A percentile compares a stretch with the other conserved stretches of the same genome.
These are phyloP conservation scores for Rhizopogon vesiculosus DNA, from an alignment of 768 basidiomycete genomes.

Conservation along the genomic window DNA sequence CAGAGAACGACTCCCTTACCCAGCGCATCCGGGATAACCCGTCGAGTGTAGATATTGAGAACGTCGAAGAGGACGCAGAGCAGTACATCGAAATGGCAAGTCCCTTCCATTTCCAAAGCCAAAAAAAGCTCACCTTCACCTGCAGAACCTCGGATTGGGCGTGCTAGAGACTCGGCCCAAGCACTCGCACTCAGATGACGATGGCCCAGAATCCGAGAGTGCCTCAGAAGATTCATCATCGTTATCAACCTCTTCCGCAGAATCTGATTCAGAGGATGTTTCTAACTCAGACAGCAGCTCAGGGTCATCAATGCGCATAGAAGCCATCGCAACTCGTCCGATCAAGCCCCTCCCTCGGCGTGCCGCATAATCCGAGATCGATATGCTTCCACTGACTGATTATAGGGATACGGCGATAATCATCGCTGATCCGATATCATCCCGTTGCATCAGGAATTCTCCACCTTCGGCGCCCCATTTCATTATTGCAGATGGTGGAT, in stretches of 20 bases:
- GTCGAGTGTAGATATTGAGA: slow-evolving; percentile 65
- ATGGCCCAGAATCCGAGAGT: neutral
- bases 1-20: slow-evolving; percentile 53
- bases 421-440: neutral
- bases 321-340: slow-evolving; percentile 36
- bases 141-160: slow-evolving; percentile 61
- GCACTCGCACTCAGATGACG: slow-evolving; percentile 7
- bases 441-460: neutral
- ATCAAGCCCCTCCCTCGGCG: slow-evolving; percentile 46
- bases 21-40: slow-evolving; percentile 45
- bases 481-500: neutral
- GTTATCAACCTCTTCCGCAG: slow-evolving; percentile 2
- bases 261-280: slow-evolving; percentile 1
- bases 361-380: slow-evolving; percentile 22
- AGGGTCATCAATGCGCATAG: slow-evolving; percentile 25
- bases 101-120: neutral
- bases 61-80: slow-evolving; percentile 41
- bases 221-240: neutral
- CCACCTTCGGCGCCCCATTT: neutral
- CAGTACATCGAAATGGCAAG: slow-evolving; percentile 66
- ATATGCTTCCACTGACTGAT: slow-evolving; percentile 16
- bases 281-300: slow-evolving; percentile 15
- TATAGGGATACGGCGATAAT: neutral
- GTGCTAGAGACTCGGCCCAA: slow-evolving; percentile 40
- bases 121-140: neutral